Evolutionary conservation across 129 eudicot species (phyloP).

Genomic region (Artemisia annua): DNA sequence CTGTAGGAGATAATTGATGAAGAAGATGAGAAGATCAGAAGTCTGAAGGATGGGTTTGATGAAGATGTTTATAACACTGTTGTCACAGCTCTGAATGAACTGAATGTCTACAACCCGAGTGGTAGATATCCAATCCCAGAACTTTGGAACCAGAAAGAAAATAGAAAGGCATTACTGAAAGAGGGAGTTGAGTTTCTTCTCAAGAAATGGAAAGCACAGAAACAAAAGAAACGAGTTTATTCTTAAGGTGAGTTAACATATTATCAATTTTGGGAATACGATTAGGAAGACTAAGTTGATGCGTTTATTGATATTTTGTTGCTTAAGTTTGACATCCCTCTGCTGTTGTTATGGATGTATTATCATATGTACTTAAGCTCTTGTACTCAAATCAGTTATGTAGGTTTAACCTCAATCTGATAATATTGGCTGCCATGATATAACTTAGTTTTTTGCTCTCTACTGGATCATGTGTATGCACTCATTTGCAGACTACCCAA

Average conservation of each 20-base stretch:
- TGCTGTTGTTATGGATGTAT: background rate
- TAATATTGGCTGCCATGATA: no score
- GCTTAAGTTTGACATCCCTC: background rate
- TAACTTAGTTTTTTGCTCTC: no score
- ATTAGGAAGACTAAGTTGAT: background rate
- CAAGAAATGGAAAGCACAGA: slow-evolving; percentile 18
- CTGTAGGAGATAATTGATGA: slow-evolving; percentile 44
- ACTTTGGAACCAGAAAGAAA: slow-evolving; percentile 46
- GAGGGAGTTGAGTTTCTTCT: slow-evolving; percentile 36
- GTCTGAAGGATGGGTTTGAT: slow-evolving; percentile 27
- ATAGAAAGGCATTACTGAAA: slow-evolving; percentile 32
- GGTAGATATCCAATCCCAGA: slow-evolving; percentile 46
- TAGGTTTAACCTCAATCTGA: background rate
- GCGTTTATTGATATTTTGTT: slow-evolving; percentile 7
- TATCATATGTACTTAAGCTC: background rate
- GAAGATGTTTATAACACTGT: slow-evolving; percentile 35
- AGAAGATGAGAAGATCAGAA: slow-evolving; percentile 37
- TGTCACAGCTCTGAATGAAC: slow-evolving; percentile 38
- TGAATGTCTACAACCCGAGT: slow-evolving; percentile 49
- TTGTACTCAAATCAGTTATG: background rate
- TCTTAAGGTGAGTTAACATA: background rate
- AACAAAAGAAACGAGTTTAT: slow-evolving; percentile 14
- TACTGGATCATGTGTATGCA: no score
- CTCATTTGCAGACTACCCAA: no score
- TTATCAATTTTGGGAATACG: background rate